Base-by-base conservation (phyloP, 2,329 filamentous ascomycete species). In the Alternaria sp. region DNA sequence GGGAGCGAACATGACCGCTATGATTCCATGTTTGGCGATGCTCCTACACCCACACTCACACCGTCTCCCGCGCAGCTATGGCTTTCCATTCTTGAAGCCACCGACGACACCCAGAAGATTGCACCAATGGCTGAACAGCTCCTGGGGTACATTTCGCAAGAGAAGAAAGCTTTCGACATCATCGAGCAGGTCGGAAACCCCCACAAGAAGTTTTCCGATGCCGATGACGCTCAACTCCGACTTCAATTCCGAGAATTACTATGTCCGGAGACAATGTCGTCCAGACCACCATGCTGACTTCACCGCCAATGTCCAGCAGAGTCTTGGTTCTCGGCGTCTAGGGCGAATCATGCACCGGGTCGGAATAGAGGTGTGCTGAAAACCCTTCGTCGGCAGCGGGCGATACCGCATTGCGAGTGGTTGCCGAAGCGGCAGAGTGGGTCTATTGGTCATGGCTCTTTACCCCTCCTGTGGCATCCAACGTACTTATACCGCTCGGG, bases 141-240 rank as follows among this genome's bases (percentile, higher is more conserved):
- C 4, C 25, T 74, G 18, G 11, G 21, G 20, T 53, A 65, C 7
- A 30, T 66, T 2, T 67, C 59, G 59, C 60, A 56, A 14, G 68
- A 61, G 4, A 55, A 68, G 18, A 49, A 74, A 44, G 63, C 63
- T 28, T n/a, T 37, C 28, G 50, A 64, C 10, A 47, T 73, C 10
- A 53, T 74, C 10, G 28, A 69, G 45, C 50, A 59, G 21, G 65
- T 72, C 18, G 69, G 72, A 6, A 51, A 72, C 37, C 71, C 69
- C 5, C 47, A 47, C 8, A 66, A 64, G 55, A 47, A 33, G 10
- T 59, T 73, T 9, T 15, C 23, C 14, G 55, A 58, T 4, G 51
- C 66, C 23, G 65, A 73, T 5, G 63, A 68, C 20, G 61, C 70
- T 47, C 54, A 66, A 45, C 61, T 74, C 45, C 61, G 69, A 37